A percentile compares a stretch with the other conserved stretches of the same genome.
phyloP scores from a whole-genome alignment of 352 stramenopile genomes.

The Phytophthora cryptogea region DNA sequence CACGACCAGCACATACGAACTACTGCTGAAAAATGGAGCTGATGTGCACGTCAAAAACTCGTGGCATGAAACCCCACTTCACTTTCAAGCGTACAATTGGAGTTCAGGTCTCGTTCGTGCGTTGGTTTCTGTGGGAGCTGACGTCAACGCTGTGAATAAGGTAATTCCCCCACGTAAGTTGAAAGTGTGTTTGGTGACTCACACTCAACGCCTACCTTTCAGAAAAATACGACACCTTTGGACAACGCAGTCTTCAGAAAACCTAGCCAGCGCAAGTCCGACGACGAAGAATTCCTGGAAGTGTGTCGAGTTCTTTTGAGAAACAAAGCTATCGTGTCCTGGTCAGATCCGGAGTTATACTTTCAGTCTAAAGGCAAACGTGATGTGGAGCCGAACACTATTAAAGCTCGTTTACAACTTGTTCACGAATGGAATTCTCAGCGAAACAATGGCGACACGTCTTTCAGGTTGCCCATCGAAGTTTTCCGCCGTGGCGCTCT shows the following conservation, averaged over 20 bases:
- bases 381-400: not conserved
- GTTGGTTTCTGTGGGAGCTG: constrained; percentile 5
- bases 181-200: not conserved
- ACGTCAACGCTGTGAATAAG: constrained; percentile 19
- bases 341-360: constrained; percentile 3
- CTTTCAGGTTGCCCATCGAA: constrained; percentile 12
- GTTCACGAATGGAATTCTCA: constrained; percentile 15
- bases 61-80: constrained; percentile 17
- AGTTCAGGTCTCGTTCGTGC: constrained; percentile 7
- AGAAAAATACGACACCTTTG: constrained; percentile 10
- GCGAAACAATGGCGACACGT: not conserved
- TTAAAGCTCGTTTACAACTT: constrained; percentile 11
- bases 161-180: not conserved
- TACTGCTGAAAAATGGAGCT: constrained; percentile 8
- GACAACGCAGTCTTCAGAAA: constrained; percentile 17
- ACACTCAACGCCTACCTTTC: not conserved
- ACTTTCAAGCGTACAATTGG: constrained; percentile 11
- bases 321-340: constrained; percentile 5
- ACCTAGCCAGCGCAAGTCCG: constrained; percentile 5
- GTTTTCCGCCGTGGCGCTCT: constrained; percentile 11
- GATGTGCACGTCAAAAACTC: constrained; percentile 7
- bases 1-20: not conserved
- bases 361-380: constrained; percentile 3
- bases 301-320: constrained; percentile 8
- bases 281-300: constrained; percentile 13